These are phyloP conservation scores for Salix koriyanagi DNA, from an alignment of 345 rosid genomes.

Conservation along the genomic window DNA sequence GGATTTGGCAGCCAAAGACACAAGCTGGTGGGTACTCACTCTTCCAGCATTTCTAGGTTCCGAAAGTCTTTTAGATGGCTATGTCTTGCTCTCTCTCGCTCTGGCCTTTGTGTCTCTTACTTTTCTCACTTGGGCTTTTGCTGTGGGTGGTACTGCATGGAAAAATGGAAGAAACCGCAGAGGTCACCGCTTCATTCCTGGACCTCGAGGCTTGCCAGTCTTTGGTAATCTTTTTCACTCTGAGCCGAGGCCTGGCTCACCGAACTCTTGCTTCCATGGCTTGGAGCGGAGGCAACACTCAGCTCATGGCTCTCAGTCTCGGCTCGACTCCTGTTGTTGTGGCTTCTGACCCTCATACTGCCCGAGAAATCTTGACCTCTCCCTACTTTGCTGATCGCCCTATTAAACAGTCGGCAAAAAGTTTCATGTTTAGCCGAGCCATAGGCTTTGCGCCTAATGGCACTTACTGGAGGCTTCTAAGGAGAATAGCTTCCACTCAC, in stretches of 20 bases:
- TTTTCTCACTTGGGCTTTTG: constrained; percentile 49
- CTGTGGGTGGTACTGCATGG: constrained; percentile 78
- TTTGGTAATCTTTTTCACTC: constrained; percentile 64
- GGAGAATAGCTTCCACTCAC: constrained; percentile 72
- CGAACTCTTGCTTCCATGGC: constrained; percentile 64
- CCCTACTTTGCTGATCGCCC: constrained; percentile 79
- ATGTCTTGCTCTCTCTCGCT: constrained; percentile 35
- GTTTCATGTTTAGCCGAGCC: constrained; percentile 81
- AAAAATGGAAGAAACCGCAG: constrained; percentile 41
- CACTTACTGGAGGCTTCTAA: constrained; percentile 69
- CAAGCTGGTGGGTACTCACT: constrained; percentile 55
- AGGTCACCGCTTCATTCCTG: constrained; percentile 52
- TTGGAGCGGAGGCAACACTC: constrained; percentile 29
- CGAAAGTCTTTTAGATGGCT: constrained; percentile 26
- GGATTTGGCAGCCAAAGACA: constrained; percentile 37
- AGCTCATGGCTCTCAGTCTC: constrained; percentile 86
- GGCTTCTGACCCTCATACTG: constrained; percentile 60
- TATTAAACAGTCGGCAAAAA: constrained; percentile 68
- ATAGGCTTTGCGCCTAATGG: constrained; percentile 94
- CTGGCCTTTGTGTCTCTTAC: constrained; percentile 31
- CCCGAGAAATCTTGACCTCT: constrained; percentile 70
- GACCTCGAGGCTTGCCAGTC: constrained; percentile 67
- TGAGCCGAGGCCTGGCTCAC: constrained; percentile 69
- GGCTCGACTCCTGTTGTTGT: constrained; percentile 68
- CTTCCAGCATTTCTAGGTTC: constrained; percentile 56